Evolutionary conservation across 31 red algal genomes (phyloP).

Genomic region (Bonnemaisonia californica): DNA sequence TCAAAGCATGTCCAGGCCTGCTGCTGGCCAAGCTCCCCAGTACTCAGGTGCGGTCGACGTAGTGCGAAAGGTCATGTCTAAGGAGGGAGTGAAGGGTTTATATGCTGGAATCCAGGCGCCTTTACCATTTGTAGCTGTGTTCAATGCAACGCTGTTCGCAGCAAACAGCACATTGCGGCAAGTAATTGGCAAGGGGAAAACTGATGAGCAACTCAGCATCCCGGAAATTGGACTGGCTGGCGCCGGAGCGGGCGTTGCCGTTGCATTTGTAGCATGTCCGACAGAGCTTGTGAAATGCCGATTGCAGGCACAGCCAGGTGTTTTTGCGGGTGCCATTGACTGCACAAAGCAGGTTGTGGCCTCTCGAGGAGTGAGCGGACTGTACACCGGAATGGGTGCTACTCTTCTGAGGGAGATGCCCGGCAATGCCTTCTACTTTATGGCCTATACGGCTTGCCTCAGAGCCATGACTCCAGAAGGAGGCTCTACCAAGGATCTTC

Average conservation of each 20-base stretch:
- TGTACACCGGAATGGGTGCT: conserved; percentile 77
- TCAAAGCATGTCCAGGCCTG: conserved; percentile 60
- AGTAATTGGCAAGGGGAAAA: conserved; percentile 51
- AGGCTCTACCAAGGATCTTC: conserved; percentile 55
- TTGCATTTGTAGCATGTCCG: conserved; percentile 78
- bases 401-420: conserved; percentile 84
- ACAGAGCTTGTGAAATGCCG: conserved; percentile 90
- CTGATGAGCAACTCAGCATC: conserved; percentile 40
- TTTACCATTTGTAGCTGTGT: conserved; percentile 83
- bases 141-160: conserved; percentile 86
- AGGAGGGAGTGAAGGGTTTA: conserved; percentile 69
- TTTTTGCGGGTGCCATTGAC: conserved; percentile 77
- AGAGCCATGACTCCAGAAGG: conserved; percentile 45
- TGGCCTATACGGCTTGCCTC: conserved; percentile 56
- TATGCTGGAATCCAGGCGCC: conserved; percentile 83
- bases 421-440: conserved; percentile 78
- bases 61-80: conserved; percentile 49
- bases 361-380: conserved; percentile 52
- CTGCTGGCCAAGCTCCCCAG: conserved; percentile 47
- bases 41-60: conserved; percentile 70
- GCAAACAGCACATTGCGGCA: conserved; percentile 73
- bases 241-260: conserved; percentile 68
- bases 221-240: conserved; percentile 59
- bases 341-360: conserved; percentile 69
- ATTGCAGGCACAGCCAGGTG: conserved; percentile 77